Evolutionary conservation across 305 asterid species (phyloP).

Genomic region (Salvia sclarea): DNA sequence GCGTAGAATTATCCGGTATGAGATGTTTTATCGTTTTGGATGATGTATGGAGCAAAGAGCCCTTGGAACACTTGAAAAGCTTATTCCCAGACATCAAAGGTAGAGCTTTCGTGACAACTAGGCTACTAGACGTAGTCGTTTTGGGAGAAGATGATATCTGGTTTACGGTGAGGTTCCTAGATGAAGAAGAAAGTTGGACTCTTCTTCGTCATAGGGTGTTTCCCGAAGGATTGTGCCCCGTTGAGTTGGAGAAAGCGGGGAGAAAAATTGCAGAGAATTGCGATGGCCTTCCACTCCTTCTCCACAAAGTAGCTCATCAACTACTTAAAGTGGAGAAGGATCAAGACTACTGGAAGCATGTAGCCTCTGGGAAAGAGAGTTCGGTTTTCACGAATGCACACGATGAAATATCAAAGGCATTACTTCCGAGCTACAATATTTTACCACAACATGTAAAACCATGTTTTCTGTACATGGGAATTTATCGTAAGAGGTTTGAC

Average conservation of each 20-base stretch:
- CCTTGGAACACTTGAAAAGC: neutral
- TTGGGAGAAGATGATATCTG: neutral
- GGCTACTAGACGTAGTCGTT: neutral
- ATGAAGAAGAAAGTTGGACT: constrained; percentile 18
- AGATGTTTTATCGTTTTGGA: constrained; percentile 12
- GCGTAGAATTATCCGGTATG: neutral
- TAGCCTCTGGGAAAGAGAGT: neutral
- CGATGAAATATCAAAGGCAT: neutral
- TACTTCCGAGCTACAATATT: neutral
- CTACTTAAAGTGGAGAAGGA: neutral
- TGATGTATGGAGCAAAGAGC: constrained; percentile 1
- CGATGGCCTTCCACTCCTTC: constrained; percentile 18
- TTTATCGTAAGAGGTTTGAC: neutral
- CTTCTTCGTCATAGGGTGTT: constrained; percentile 12
- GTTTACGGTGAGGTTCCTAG: neutral
- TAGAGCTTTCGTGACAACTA: constrained; percentile 8
- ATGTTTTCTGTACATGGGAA: constrained; percentile 11
- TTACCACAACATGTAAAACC: constrained; percentile 6
- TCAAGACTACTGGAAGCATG: neutral
- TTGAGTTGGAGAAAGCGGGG: neutral
- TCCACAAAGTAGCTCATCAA: neutral
- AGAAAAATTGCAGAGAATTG: neutral
- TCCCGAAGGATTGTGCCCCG: neutral
- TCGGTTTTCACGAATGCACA: neutral
- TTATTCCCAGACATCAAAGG: neutral